Evolutionary conservation across 2,329 filamentous ascomycete genomes (phyloP), one percentile per base, ranked within the genome.

Genomic region (Diatrype stigma): DNA sequence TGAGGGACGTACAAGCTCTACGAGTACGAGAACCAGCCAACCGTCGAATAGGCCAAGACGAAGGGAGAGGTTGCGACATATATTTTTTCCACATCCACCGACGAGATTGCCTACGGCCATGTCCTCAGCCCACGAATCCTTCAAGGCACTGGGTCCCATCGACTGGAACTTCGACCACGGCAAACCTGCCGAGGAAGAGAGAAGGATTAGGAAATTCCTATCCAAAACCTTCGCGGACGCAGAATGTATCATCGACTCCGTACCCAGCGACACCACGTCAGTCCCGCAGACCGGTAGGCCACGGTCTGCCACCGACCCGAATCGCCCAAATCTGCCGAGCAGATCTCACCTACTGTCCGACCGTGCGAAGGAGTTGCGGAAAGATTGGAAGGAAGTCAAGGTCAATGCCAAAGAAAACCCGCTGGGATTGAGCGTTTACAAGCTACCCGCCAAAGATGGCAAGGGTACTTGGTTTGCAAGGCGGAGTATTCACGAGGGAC

Each of bases 391-490:
- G 68, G 87, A 90, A 40, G 73, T 92, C 63, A 93, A 90, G 69
- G 70, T 90, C 50, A 82, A 79, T 40, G 70, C 80, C 3, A 84
- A 79, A 58, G 86, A 92, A 19, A 94, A 95, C 62, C 88, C 90
- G 0, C 74, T 90, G 8, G 84, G 79, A 0, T 85, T 96, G 55
- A 79, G 77, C 50, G 84, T 96, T 22, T 96, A 88, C 73, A 96
- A 95, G 67, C 78, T 94, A 53, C 73, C 78, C 0, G 82, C 86
- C 2, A 86, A 89, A 60, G 93, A 97, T 68, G 85, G 90, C 35
- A 86, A 86, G 57, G 93, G 92, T 2, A 79, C 88, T 7, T 97
- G 93, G 93, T 97, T 96, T 69, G 90, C 90, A 22, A 76, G 93
- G 50, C 77, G 87, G 46, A 96, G 90, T 65, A 77, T 96, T 19